A percentile compares a stretch with the other conserved stretches of the same genome.
Evolutionary conservation across 1,284 basidiomycete genomes (phyloP).

Genomic region (Puccinia horiana): DNA sequence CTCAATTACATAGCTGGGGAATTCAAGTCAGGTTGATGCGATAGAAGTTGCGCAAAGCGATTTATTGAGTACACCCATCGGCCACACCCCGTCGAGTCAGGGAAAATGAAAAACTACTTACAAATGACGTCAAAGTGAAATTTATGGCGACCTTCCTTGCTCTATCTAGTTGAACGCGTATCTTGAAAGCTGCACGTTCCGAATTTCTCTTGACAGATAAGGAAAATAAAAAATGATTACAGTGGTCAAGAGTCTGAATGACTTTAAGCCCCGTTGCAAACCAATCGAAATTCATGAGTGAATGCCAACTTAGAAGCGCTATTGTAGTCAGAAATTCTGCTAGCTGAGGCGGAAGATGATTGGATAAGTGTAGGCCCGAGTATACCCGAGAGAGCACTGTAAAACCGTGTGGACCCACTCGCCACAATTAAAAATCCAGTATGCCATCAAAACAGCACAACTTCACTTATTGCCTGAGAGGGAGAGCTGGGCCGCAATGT

Average conservation of each 20-base stretch:
- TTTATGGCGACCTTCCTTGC: not conserved
- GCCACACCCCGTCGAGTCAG: not conserved
- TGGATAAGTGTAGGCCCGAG: no score
- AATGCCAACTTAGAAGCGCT: no score
- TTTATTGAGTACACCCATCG: not conserved
- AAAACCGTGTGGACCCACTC: no score
- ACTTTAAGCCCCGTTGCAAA: not conserved
- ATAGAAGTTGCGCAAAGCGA: not conserved
- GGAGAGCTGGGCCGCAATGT: no score
- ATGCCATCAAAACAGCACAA: no score
- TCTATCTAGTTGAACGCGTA: not conserved
- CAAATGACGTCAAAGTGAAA: not conserved
- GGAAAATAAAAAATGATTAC: not conserved
- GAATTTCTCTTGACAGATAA: not conserved
- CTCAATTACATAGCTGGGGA: not conserved
- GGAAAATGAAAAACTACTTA: not conserved
- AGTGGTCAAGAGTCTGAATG: not conserved
- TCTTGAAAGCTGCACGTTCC: not conserved
- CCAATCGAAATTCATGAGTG: not conserved
- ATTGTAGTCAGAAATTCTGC: not conserved
- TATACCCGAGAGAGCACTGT: no score
- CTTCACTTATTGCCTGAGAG: no score
- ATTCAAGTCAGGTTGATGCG: not conserved
- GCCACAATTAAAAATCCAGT: no score
- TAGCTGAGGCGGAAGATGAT: no score